Conservation (phyloP, 1,139 yeast genomes). For the Diutina catenulata region DNA sequence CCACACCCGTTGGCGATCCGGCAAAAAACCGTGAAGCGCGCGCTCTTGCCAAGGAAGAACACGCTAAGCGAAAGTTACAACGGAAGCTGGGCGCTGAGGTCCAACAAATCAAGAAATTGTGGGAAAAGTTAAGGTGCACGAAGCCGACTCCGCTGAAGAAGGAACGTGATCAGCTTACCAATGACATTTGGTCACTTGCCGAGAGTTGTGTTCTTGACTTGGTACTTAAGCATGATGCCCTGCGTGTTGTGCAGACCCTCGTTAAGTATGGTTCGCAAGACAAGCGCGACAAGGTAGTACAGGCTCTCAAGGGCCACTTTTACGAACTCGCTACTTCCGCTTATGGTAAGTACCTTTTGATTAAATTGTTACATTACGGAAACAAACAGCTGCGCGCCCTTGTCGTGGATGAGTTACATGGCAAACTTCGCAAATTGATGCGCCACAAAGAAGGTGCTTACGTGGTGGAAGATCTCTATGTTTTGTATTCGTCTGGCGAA, state of each 20-base stretch:
- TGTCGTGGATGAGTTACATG: conserved; percentile 78
- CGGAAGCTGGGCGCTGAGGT: conserved; percentile 82
- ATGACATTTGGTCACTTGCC: conserved; percentile 78
- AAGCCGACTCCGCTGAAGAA: conserved; percentile 72
- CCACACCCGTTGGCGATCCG: too few relatives aligned
- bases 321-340: conserved; percentile 83
- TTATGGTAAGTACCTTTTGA: conserved; percentile 84
- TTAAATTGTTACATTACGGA: conserved; percentile 87
- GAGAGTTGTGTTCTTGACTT: conserved; percentile 71
- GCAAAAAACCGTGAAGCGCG: too few relatives aligned
- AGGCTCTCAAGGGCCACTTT: conserved; percentile 62
- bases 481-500: conserved; percentile 71
- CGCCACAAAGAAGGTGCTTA: conserved; percentile 99
- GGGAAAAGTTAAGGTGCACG: conserved; percentile 88
- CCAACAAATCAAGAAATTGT: conserved; percentile 71
- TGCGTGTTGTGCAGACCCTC: conserved; percentile 89
- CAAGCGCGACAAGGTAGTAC: conserved; percentile 62
- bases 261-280: conserved; percentile 76
- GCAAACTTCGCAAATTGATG: conserved; percentile 83
- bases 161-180: conserved; percentile 66
- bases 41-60: conserved; percentile 49
- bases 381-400: conserved; percentile 64
- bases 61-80: conserved; percentile 74
- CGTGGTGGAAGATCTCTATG: conserved; percentile 87
- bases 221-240: conserved; percentile 92